Evolutionary conservation across 2,329 filamentous ascomycete species (phyloP), one percentile per base, ranked within the genome.

Genomic region (Colletotrichum zoysiae): DNA sequence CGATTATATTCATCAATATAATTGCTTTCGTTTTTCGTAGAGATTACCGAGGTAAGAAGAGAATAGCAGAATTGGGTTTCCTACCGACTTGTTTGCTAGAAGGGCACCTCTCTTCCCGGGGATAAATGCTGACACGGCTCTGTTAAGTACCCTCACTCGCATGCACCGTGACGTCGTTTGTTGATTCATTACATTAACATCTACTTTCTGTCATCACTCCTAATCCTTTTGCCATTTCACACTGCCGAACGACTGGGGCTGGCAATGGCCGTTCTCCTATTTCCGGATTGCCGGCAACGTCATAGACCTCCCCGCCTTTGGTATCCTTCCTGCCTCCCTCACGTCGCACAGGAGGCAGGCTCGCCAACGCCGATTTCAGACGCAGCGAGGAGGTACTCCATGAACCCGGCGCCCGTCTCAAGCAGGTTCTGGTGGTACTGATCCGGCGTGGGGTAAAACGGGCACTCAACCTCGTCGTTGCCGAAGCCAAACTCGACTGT

Each of bases 401-500:
- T 87, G 75, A 87, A 82, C 0, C 82, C 86, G 5, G 83, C 81
- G 3, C 78, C 81, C 16, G 83, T 83, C 77, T 87, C 84, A 50
- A 81, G 78, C 74, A 87, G 78, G 73, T 82, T 86, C 63, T 76
- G 71, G 71, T 83, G 82, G 74, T 86, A 86, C 76, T 82, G 79
- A 46, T 78, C 75, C 2, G 77, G 75, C 1, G 81, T 82, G 0
- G 85, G 85, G 73, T 88, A 88, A 71, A 87, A 88, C 0, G 81
- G 80, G 60, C 82, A 82, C 3, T 76, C 77, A 3, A 76, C 78
- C 38, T 73, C 71, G 11, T 73, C 66, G 69, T 82, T 82, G 7
- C 76, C 78, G 60, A 80, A 81, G 0, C 86, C 86, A 76, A 88
- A 87, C 77, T 88, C 85, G 30, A 88, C 75, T 0, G 82, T 84